Evolutionary conservation across 1,139 yeast genomes (phyloP).

Genomic region (Scheffersomyces illinoinensis): DNA sequence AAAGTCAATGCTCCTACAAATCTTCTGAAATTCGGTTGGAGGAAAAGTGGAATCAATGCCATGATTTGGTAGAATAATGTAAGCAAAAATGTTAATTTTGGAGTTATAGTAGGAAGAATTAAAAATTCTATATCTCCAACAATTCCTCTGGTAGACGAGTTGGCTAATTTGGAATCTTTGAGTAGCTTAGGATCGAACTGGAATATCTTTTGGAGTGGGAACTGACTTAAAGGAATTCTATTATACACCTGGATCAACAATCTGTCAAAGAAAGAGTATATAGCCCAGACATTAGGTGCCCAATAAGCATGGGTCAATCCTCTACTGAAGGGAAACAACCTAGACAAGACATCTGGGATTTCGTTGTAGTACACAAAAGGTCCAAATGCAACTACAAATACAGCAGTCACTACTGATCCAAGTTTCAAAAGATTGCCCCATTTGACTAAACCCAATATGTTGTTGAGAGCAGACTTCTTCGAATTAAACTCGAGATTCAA

Average conservation of each 20-base stretch:
- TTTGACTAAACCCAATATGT: constrained; percentile 41
- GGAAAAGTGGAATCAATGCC: constrained; percentile 74
- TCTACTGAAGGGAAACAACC: constrained; percentile 91
- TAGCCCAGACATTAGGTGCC: constrained; percentile 98
- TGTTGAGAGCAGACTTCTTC: constrained; percentile 21
- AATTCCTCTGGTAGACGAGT: constrained; percentile 74
- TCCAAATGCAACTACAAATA: constrained; percentile 70
- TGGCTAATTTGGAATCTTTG: constrained; percentile 24
- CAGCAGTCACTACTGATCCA: constrained; percentile 62
- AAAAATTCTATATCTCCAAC: constrained; percentile 89
- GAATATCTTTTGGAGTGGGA: constrained; percentile 31
- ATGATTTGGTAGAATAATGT: constrained; percentile 79
- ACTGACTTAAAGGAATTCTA: constrained; percentile 46
- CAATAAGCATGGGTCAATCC: constrained; percentile 98
- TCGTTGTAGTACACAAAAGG: constrained; percentile 73
- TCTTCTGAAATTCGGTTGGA: constrained; percentile 73
- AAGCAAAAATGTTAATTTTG: constrained; percentile 71
- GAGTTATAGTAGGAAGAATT: constrained; percentile 77
- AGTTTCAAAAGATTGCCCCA: constrained; percentile 64
- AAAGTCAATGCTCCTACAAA: constrained; percentile 83
- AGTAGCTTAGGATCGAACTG: constrained; percentile 33
- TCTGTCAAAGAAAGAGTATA: constrained; percentile 85
- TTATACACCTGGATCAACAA: constrained; percentile 55
- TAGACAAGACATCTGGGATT: constrained; percentile 60
- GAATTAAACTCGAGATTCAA: constrained; percentile 42